Evolutionary conservation across 1,139 yeast species (phyloP).

Genomic region (Lodderomyces parapsilosis): DNA sequence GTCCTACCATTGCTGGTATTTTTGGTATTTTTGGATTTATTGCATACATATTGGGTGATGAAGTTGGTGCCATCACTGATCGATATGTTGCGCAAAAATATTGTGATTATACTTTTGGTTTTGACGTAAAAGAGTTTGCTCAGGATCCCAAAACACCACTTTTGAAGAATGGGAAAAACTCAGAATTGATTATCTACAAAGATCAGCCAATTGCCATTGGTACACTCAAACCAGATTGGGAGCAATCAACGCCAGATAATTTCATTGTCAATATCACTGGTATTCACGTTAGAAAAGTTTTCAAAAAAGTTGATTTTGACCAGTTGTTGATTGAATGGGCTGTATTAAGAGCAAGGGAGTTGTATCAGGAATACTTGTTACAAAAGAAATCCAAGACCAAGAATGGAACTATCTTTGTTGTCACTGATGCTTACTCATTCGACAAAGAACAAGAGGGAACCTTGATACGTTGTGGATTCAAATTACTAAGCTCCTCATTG

Average conservation of each 20-base stretch:
- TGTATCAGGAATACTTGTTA: slow-evolving; percentile 31
- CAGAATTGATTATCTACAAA: slow-evolving; percentile 59
- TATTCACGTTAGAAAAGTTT: slow-evolving; percentile 64
- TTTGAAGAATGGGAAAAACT: slow-evolving; percentile 38
- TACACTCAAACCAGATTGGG: slow-evolving; percentile 39
- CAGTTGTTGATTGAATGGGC: slow-evolving; percentile 64
- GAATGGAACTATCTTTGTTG: slow-evolving; percentile 34
- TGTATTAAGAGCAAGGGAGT: slow-evolving; percentile 43
- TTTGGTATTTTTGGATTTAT: slow-evolving; percentile 27
- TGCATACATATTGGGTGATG: slow-evolving; percentile 39
- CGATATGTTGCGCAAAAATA: slow-evolving; percentile 33
- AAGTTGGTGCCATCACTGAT: slow-evolving; percentile 45
- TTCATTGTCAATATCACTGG: slow-evolving; percentile 54
- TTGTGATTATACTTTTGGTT: slow-evolving; percentile 49
- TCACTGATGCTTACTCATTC: slow-evolving; percentile 51
- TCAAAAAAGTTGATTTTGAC: slow-evolving; percentile 59
- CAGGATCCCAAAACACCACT: slow-evolving; percentile 23
- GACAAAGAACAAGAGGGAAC: slow-evolving; percentile 39
- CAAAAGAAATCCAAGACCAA: slow-evolving; percentile 23
- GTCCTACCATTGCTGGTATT: slow-evolving; percentile 24
- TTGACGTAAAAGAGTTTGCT: slow-evolving; percentile 47
- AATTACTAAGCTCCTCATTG: slow-evolving; percentile 18
- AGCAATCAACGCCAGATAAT: slow-evolving; percentile 32
- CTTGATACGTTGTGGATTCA: slow-evolving; percentile 29
- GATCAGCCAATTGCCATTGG: slow-evolving; percentile 66